Conservation (phyloP, 2,329 filamentous ascomycete species). For the Leptosphaerulina australis region DNA sequence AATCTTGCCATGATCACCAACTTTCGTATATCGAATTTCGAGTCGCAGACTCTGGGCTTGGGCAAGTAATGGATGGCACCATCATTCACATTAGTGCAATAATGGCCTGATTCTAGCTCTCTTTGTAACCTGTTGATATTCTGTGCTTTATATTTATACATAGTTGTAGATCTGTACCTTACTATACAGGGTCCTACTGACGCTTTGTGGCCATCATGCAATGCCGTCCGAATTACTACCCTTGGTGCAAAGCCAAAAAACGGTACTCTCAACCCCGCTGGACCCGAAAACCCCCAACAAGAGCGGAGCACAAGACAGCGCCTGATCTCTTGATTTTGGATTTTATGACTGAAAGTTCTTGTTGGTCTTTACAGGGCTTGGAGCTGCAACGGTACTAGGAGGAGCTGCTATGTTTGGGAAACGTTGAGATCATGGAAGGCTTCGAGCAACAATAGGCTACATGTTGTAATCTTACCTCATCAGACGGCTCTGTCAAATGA, state of each 20-base stretch:
- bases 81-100: background rate
- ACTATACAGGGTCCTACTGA: too few species aligned
- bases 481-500: constrained; percentile 5
- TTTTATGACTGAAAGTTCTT: too few species aligned
- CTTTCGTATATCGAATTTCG: background rate
- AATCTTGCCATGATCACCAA: too few species aligned
- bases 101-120: background rate
- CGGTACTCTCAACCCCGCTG: background rate
- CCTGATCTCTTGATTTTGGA: constrained; percentile 8
- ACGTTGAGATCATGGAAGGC: too few species aligned
- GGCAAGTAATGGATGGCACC: background rate
- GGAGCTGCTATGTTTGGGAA: background rate
- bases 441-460: too few species aligned
- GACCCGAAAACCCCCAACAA: background rate
- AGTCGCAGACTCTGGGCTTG: background rate
- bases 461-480: background rate
- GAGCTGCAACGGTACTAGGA: background rate
- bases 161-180: background rate
- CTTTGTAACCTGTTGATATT: too few species aligned
- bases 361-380: too few species aligned
- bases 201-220: background rate
- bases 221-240: constrained; percentile 2
- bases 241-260: constrained; percentile 9
- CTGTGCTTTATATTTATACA: background rate
- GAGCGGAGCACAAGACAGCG: constrained; percentile 1